Evolutionary conservation across 2,329 filamentous ascomycete genomes (phyloP), one percentile per base, ranked within the genome.

Genomic region (Xylaria digitata): DNA sequence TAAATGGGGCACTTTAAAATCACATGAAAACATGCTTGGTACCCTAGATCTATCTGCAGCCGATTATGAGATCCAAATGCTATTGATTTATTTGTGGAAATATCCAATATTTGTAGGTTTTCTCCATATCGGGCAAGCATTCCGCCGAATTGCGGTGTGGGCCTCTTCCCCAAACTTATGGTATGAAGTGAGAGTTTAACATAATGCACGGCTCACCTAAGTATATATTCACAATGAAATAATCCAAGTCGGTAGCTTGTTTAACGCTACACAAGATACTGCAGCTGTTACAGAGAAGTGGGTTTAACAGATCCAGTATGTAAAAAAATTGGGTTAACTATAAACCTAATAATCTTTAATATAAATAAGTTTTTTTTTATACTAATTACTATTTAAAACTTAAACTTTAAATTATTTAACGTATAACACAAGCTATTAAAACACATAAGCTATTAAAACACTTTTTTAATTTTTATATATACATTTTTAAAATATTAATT

Each of bases 71-170:
- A 4, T 43, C 9, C 11, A 45, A 43, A 13, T 43, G 30, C 32
- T 26, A 26, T 40, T 21, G 17, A 32, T 45, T 42, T 52, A 65
- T 65, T 65, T 56, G 63, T 65, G 63, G 63, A 65, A 64, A 56
- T 57, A 50, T 6, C 37, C 19, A 40, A 52, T 30, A 32, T n/a
- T n/a, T 40, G 7, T 53, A 46, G 26, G 26, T 40, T 52, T 61
- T 65, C 49, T 60, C 62, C 56, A 65, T 50, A 45, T 61, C 57
- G 50, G 63, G 37, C 9, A 55, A 61, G 63, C 46, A 65, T 61
- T 65, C 45, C 13, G 34, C 57, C 63, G 63, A 61, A 56, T 19
- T 26, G 34, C 34, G 45, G 23, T 52, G 52, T 61, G 52, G 57
- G 15, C 46, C 63, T 17, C 21, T 30, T 26, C 49, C 17, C 15